Conservation (phyloP, 2,329 filamentous ascomycete species). For the Cladosporium oxysporum region DNA sequence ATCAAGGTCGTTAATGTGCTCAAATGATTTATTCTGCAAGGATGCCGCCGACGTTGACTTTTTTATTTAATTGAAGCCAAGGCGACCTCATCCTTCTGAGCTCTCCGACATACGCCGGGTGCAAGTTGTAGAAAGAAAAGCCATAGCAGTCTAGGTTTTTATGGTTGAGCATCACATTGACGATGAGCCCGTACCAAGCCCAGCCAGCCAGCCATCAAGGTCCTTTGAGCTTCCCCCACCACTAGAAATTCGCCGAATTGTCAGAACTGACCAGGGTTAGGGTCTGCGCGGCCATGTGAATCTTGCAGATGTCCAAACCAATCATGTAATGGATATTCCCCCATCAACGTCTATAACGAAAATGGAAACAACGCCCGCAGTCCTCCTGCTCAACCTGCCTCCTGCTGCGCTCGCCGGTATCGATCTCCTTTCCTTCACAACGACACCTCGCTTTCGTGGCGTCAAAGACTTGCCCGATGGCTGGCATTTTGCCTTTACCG, state of each 20-base stretch:
- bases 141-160: background rate
- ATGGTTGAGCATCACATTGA: background rate
- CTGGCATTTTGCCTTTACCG: slow-evolving; percentile 63
- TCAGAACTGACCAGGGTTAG: background rate
- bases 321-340: background rate
- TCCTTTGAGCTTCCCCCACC: background rate
- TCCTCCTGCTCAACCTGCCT: slow-evolving; percentile 48
- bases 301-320: background rate
- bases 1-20: background rate
- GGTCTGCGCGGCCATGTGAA: background rate
- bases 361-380: slow-evolving; percentile 26
- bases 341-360: background rate
- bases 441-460: slow-evolving; percentile 61
- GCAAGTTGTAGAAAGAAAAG: background rate
- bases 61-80: background rate
- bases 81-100: background rate
- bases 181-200: background rate
- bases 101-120: background rate
- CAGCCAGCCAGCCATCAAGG: slow-evolving; percentile 2
- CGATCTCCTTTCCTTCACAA: slow-evolving; percentile 62
- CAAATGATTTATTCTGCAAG: background rate
- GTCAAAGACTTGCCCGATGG: slow-evolving; percentile 60
- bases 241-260: slow-evolving; percentile 17
- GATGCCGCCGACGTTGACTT: background rate
- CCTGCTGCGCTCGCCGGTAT: slow-evolving; percentile 55